Percentiles rank a stretch among this genome's conserved stretches.
phyloP scores from a whole-genome alignment of 768 basidiomycete species.

The Flagelloscypha sp. region DNA sequence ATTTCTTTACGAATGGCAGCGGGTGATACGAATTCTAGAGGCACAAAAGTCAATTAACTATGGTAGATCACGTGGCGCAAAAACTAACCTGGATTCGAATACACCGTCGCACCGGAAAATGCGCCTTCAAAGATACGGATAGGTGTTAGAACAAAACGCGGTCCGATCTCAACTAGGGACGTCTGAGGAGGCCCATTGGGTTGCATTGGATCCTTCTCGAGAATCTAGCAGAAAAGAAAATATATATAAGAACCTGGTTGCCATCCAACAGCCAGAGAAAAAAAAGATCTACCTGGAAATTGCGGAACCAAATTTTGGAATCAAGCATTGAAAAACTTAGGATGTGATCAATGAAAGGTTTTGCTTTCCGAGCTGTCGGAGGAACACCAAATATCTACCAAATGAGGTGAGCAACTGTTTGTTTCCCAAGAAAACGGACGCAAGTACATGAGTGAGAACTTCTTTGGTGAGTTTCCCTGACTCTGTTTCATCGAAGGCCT shows the following conservation, averaged over 20 bases:
- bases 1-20: constrained; percentile 64
- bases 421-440: constrained; percentile 2
- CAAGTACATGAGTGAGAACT: constrained; percentile 80
- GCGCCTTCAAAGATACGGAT: constrained; percentile 98
- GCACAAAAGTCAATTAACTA: constrained; percentile 2
- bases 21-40: constrained; percentile 85
- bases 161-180: constrained; percentile 93
- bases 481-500: constrained; percentile 80
- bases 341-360: constrained; percentile 97
- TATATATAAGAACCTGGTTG: constrained; percentile 7
- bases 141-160: constrained; percentile 93
- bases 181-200: constrained; percentile 80
- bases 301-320: constrained; percentile 97
- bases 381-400: constrained; percentile 91
- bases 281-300: constrained; percentile 72
- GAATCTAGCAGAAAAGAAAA: constrained; percentile 46
- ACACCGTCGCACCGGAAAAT: constrained; percentile 91
- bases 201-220: constrained; percentile 89
- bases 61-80: constrained; percentile 4
- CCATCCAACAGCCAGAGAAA: constrained; percentile 1
- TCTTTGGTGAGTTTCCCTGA: constrained; percentile 87
- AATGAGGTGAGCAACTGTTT: background rate
- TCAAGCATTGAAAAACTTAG: constrained; percentile 94
- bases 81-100: constrained; percentile 81
- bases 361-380: constrained; percentile 79